Base-by-base conservation (phyloP, 225 moss, liverwort and hornwort genomes). In the Ulota crispa region DNA sequence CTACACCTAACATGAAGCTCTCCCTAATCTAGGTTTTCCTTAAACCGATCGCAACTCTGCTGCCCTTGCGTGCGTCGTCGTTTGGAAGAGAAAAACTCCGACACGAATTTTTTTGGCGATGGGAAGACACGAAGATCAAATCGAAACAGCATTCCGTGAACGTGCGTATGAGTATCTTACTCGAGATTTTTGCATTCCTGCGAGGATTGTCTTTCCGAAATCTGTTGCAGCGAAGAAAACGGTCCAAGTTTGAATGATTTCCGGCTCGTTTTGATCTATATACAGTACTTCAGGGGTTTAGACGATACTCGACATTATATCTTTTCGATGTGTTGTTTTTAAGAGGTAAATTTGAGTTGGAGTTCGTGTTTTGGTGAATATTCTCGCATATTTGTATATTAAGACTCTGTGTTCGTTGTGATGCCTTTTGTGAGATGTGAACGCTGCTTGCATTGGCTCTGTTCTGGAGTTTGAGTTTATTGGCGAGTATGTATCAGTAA, bases 1-100 rank as follows among this genome's bases (percentile, higher is more conserved):
- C 0, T 0, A 0, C 0, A 0, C 0, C 0, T 0, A 13, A 75
- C 43, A 79, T 13, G 2, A 0, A 0, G 2, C 0, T 5, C 2
- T 31, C 0, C 4, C 7, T 0, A 41, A 67, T 85, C 81, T 78
- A 67, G 0, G 4, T 1, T 0, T 5, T 1, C 0, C 7, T 0
- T 20, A 6, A 19, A 78, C 12, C 57, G 28, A 28, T 13, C 36
- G 12, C 28, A 55, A 47, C 63, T 47, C 61, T 63, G 60, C 9
- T 59, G 24, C 15, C 61, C 68, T 61, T 18, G 42, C 26, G 54
- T 73, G 67, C 61, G 23, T 82, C 54, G 82, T 66, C 86, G 66
- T 72, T 72, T 77, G 47, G 67, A 50, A 50, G 57, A 59, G 52
- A 41, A 31, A 32, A 73, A 24, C 61, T 62, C 42, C 66, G 15